Evolutionary conservation across 2,329 filamentous ascomycete genomes (phyloP).

Genomic region (Aspergillus sp.): DNA sequence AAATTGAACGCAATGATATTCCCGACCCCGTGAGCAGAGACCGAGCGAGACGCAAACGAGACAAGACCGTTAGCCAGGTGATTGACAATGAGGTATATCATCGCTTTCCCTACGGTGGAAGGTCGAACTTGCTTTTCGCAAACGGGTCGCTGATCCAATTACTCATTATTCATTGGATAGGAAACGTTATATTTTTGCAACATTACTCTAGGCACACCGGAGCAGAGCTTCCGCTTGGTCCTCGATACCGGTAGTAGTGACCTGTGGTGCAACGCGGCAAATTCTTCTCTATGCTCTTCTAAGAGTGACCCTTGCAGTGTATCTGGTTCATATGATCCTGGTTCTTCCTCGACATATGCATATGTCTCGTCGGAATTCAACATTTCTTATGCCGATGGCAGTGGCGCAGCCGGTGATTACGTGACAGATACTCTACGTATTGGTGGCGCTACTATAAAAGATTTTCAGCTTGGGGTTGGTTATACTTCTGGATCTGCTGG

Average conservation of each 20-base stretch:
- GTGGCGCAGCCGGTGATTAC: constrained; percentile 73
- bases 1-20: constrained; percentile 47
- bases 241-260: constrained; percentile 62
- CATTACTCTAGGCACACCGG: constrained; percentile 53
- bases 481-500: constrained; percentile 49
- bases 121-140: too few species aligned
- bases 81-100: constrained; percentile 50
- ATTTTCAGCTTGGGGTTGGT: constrained; percentile 58
- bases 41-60: constrained; percentile 37
- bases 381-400: constrained; percentile 82
- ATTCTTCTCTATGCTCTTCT: constrained; percentile 45
- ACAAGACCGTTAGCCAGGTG: constrained; percentile 37
- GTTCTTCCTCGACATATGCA: constrained; percentile 67
- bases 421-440: constrained; percentile 65
- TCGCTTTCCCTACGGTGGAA: not conserved
- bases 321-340: constrained; percentile 50
- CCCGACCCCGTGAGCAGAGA: constrained; percentile 45
- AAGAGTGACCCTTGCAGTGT: constrained; percentile 36
- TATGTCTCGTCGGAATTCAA: constrained; percentile 75
- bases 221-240: constrained; percentile 51
- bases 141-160: not conserved
- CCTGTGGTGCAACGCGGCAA: constrained; percentile 54
- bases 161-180: constrained; percentile 14
- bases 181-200: constrained; percentile 57
- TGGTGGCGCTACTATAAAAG: constrained; percentile 44